Evolutionary conservation across 345 rosid species (phyloP), one percentile per base, ranked within the genome.

Genomic region (Murraya paniculata): DNA sequence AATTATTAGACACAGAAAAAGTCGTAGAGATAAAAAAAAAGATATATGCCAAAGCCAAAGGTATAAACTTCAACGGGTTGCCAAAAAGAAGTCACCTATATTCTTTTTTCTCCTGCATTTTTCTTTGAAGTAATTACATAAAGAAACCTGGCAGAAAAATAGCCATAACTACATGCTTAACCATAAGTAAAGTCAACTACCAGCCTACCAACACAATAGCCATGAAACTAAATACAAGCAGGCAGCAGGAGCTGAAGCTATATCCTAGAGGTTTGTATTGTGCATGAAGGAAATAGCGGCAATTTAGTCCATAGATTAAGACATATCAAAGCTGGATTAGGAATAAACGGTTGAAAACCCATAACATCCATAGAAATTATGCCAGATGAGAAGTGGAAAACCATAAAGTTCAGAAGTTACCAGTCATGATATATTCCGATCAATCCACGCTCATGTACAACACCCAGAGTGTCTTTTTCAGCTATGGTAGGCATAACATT

Each of bases 341-440:
- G 14, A 71, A 24, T 30, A 22, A 72, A 35, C 39, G 7, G 4
- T 50, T 4, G 28, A 35, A 53, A 25, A 73, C 50, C 31, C 21
- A 6, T 13, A 66, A 36, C 22, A 66, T 36, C 48, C 21, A 13
- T 31, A 68, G 38, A 18, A 68, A 39, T 22, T 5, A 66, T n/a
- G 41, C 2, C 6, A 70, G 73, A 24, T 22, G 45, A 30, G 45
- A 8, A 36, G 30, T 79, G 73, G 14, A 14, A 69, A 77, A 35
- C 16, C 18, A 81, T 69, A 58, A 71, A 62, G 59, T 76, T 82
- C 68, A 74, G n/a, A 36, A 64, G 53, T 58, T 88, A 91, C 95
- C 95, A 91, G 73, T 91, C 95, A 86, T 91, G 95, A 84, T 91
- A 91, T 64, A 91, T 90, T 80, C 95, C 95, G n/a, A 90, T 90